Conservation (phyloP, 306 rosid genomes). For the Quercus alba region DNA sequence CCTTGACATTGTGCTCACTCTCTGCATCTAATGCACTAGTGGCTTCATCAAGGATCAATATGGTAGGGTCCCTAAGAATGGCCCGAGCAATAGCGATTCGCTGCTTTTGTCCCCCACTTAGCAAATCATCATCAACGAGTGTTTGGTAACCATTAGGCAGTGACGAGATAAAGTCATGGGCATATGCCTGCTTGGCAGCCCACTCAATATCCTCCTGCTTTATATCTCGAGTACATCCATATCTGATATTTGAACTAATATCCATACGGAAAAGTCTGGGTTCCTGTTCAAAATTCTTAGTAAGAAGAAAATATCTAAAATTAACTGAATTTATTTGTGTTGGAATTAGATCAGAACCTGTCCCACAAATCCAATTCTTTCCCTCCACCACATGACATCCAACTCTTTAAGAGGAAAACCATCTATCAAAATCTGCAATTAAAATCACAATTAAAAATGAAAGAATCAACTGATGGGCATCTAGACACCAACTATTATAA, state of each 20-base stretch:
- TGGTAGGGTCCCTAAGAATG: slow-evolving; percentile 83
- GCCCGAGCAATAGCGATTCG: slow-evolving; percentile 97
- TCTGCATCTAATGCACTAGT: slow-evolving; percentile 98
- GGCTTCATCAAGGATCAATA: slow-evolving; percentile 96
- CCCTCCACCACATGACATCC: slow-evolving; percentile 92
- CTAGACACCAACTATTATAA: background rate
- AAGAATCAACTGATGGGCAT: background rate
- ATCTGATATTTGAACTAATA: slow-evolving; percentile 79
- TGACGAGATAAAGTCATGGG: slow-evolving; percentile 77
- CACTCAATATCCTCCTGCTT: slow-evolving; percentile 74
- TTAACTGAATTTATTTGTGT: slow-evolving; percentile 9
- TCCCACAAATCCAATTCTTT: slow-evolving; percentile 86
- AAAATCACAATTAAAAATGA: slow-evolving; percentile 1
- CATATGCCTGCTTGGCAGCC: slow-evolving; percentile 97
- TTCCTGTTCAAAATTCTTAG: slow-evolving; percentile 50
- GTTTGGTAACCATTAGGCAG: slow-evolving; percentile 87
- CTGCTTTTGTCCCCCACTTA: slow-evolving; percentile 98
- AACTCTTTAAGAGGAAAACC: slow-evolving; percentile 67
- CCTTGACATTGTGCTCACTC: slow-evolving; percentile 91
- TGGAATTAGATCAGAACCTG: slow-evolving; percentile 56
- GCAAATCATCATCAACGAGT: slow-evolving; percentile 84
- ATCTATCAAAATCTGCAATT: slow-evolving; percentile 78
- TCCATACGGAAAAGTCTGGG: slow-evolving; percentile 89
- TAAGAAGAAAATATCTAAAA: slow-evolving; percentile 15
- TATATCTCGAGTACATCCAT: slow-evolving; percentile 71